Evolutionary conservation across 2,329 filamentous ascomycete species (phyloP).

Genomic region (Sclerotinia trifoliorum): DNA sequence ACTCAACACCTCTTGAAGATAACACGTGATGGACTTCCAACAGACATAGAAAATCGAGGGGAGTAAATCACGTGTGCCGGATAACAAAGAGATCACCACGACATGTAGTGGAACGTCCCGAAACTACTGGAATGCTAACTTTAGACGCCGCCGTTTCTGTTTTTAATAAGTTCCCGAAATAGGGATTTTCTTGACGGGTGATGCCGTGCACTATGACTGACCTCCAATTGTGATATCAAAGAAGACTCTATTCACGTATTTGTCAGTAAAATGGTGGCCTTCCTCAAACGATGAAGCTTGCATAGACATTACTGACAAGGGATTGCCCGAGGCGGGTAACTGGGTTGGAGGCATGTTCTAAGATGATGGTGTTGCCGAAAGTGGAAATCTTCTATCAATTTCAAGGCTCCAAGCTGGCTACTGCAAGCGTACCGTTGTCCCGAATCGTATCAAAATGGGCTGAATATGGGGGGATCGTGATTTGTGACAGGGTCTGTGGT

Average conservation of each 20-base stretch:
- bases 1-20: not conserved
- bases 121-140: not conserved
- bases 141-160: not conserved
- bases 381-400: not conserved
- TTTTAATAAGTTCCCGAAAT: not conserved
- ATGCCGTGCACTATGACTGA: constrained; percentile 43
- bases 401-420: not conserved
- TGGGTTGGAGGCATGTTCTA: constrained; percentile 42
- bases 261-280: constrained; percentile 27
- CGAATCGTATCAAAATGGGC: not conserved
- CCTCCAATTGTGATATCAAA: constrained; percentile 79
- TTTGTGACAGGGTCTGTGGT: not conserved
- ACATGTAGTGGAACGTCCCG: not conserved
- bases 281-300: not conserved
- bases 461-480: not conserved
- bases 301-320: constrained; percentile 42
- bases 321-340: constrained; percentile 46
- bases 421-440: not conserved
- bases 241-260: constrained; percentile 43
- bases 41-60: not conserved
- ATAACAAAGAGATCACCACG: not conserved
- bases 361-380: not conserved
- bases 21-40: constrained; percentile 34
- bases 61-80: constrained; percentile 1
- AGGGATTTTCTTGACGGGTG: not conserved